Evolutionary conservation across 352 stramenopile genomes (phyloP), one percentile per base, ranked within the genome.

Genomic region (Phytophthora kernoviae): DNA sequence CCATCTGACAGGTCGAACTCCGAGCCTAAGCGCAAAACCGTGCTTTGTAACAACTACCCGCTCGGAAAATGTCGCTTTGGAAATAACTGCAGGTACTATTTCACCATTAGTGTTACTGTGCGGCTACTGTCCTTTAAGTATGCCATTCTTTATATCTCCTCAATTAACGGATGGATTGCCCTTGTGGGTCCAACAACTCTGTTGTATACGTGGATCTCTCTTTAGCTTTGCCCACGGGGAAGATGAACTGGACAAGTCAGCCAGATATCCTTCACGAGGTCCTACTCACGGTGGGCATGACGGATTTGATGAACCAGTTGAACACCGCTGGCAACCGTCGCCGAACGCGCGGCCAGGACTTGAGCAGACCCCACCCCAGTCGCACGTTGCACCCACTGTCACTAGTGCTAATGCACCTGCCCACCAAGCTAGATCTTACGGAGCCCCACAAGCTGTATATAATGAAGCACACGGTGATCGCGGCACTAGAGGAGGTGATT

Each of bases 151-250:
- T 53, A 58, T 54, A 58, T 56, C 18, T 48, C 24, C 24, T 58
- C 51, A 70, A 70, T 70, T 42, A 62, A 69, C 46, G 20, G 52
- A 62, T 69, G 43, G 56, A 41, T 57, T 65, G 56, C 51, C 32
- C 58, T 65, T 72, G 43, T 54, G 50, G 54, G 54, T n/a, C 39
- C 53, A 41, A 24, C 54, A 42, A 20, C 67, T 58, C 45, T 75
- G 46, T 45, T 62, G 45, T 73, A 11, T 67, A 51, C 46, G 57
- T 63, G 52, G 10, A 58, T 63, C 66, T 47, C 18, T 75, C 21
- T 32, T 58, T 52, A 93, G 84, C 37, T 94, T 92, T 79, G 85
- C 85, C n/a, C 85, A 94, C 36, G 81, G 83, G 37, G 74, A 92
- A 42, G 66, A 89, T 37, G 81, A 94, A 48, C 58, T 93, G 17